phyloP scores from a whole-genome alignment of 1,284 basidiomycete genomes.

The Ceraceosorus guamensis region DNA sequence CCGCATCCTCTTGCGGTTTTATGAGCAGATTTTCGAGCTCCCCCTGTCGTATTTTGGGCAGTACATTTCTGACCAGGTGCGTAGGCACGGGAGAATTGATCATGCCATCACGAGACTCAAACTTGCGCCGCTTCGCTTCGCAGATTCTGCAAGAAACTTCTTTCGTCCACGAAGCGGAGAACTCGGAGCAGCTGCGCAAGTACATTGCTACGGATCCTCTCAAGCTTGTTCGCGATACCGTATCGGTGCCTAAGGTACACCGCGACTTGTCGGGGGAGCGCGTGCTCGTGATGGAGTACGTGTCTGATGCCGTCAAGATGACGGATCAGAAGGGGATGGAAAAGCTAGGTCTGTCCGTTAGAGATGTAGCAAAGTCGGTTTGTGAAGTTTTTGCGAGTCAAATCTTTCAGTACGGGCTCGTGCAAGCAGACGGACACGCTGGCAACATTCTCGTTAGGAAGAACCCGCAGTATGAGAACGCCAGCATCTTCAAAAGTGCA shows the following conservation, averaged over 20 bases:
- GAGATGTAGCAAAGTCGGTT: constrained; percentile 25
- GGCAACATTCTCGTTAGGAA: constrained; percentile 32
- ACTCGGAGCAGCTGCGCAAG: constrained; percentile 23
- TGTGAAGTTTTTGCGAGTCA: constrained; percentile 38
- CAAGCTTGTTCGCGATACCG: constrained; percentile 23
- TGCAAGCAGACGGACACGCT: constrained; percentile 40
- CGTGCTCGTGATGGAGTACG: constrained; percentile 39
- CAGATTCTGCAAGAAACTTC: constrained; percentile 24
- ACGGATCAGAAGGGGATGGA: constrained; percentile 28
- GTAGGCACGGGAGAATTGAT: constrained; percentile 13
- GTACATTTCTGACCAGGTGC: constrained; percentile 34
- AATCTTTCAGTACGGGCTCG: constrained; percentile 40
- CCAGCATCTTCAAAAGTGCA: constrained; percentile 2
- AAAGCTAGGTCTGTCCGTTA: constrained; percentile 30
- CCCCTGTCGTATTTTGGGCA: constrained; percentile 29
- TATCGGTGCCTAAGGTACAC: constrained; percentile 32
- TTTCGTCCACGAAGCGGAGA: constrained; percentile 27
- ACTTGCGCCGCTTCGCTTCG: too few relatives aligned
- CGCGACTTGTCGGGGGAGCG: constrained; percentile 24
- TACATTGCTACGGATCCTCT: constrained; percentile 28
- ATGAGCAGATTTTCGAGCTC: constrained; percentile 37
- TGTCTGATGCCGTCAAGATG: constrained; percentile 28
- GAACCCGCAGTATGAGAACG: constrained; percentile 20
- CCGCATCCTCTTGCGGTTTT: constrained; percentile 29
- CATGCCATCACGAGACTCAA: neutral